Base-by-base conservation (phyloP, 805 yeast species). In the Kodamaea restingae region DNA sequence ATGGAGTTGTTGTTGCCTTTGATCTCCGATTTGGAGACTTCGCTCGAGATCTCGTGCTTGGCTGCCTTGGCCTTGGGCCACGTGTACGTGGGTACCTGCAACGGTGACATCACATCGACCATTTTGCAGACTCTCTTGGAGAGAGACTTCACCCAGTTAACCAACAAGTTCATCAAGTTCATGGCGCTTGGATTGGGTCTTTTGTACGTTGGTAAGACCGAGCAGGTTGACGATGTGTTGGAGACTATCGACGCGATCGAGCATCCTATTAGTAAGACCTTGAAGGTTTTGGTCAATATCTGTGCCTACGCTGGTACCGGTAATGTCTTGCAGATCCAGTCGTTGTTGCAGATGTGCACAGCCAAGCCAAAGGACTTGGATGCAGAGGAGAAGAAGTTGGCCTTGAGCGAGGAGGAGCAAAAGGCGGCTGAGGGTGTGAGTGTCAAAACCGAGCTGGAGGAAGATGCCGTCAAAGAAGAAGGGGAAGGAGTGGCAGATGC, bases 221-320 rank as follows among this genome's bases (percentile, higher is more conserved):
- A 90, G 56, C 93, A 85, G 61, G 90, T 83, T 35, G 95, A 88
- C 50, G 98, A 91, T 63, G 96, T 88, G 15, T 68, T 91, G 46
- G 98, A 91, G 59, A 87, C 97, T 0, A 81, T 93, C 46, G 85
- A 83, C 59, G 98, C 98, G 11, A 84, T 93, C 54, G 96, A 88
- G 50, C 97, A 91, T 58, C 97, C 97, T 29, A 82, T 93, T 55
- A 81, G 93, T 18, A 81, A 85, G 50, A 84, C 95, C 33, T 78
- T 90, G 56, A 93, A 87, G 62, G 93, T 88, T 11, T 72, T 93
- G 55, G 88, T 95, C 24, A 88, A 84, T 46, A 84, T 90, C 38
- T 86, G 97, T 67, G 95, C 98, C 3, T 90, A 84, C 66, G 95
- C 96, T 8, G 98, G 98, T 46, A 88, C 98, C 28, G 98, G 98